Evolutionary conservation across 768 basidiomycete species (phyloP), one percentile per base, ranked within the genome.

Genomic region (Hygrophorus pudorinus): DNA sequence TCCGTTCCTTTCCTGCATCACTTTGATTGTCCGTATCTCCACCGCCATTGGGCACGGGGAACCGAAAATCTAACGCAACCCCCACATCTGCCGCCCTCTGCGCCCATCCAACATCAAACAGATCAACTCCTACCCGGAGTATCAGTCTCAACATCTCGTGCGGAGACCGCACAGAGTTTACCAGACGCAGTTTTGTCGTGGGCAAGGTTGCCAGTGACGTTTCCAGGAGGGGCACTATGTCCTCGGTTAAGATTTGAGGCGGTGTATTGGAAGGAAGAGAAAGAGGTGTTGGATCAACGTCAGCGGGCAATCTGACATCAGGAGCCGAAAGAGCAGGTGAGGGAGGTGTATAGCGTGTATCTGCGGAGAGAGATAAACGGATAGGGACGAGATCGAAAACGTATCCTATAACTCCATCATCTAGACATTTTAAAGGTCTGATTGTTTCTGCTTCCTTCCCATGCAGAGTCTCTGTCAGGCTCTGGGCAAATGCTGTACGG

Each of bases 81-180:
- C 90, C 90, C 2, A 76, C 50, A 41, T 77, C 70, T 1, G 85
- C 85, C 0, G 81, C 78, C 2, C 65, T 60, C 48, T 80, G 75
- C 0, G 78, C 85, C 80, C 84, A 92, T 6, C 67, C 66, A 0
- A 75, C 71, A 52, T 90, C 87, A 48, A 91, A 81, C 0, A 91
- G 49, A 55, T 93, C 89, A 12, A 86, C 55, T 0, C 90, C 89
- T 2, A 81, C 66, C 34, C 74, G 65, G 1, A 63, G 61, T 24
- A 91, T 68, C 20, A 89, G 71, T 7, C 61, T 61, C 2, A 92
- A 76, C 11, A 89, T 75, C 42, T 87, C 83, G 47, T 90, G 90
- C 1, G 89, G 90, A 0, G 79, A 78, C 3, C 55, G 51, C 0
- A 68, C 56, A 1, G 70, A 69, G 30, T 77, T 78, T 21, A 76